Evolutionary conservation across 345 rosid genomes (phyloP), one percentile per base, ranked within the genome.

Genomic region (Luvunga scandens): DNA sequence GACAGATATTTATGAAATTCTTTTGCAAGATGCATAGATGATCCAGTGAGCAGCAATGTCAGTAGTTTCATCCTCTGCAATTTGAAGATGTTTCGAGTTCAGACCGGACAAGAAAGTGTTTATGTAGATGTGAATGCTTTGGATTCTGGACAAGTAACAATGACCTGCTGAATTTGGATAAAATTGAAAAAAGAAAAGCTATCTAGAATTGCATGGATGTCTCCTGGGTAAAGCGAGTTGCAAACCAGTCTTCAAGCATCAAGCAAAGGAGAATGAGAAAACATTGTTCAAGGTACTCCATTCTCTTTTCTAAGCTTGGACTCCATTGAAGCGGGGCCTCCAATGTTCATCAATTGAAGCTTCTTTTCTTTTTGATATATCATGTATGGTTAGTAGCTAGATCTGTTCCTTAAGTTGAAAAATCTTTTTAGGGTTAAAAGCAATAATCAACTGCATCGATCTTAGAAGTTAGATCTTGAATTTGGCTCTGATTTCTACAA

Each of bases 1-100:
- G 87, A 94, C 99, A n/a, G 98, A 96, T 78, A 89, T 94, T 39
- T 96, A 92, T 73, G 99, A 96, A 90, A 96, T 96, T 77, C 97
- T 96, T 59, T 81, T 96, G 81, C 93, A 89, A 80, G 98, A 90
- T 71, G 94, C 78, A 31, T 75, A 64, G 48, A n/a, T 16, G 30
- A 30, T 27, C 57, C 21, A 27, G 33, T 34, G 28, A 24, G 39
- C 18, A 22, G 7, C 25, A 62, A 9, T 1, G 4, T 24, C 18
- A 55, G 34, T 25, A 18, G 25, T 61, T 42, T 27, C 28, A 0
- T 27, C 59, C 16, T n/a, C 57, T 27, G 25, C 53, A 62, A 24
- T 34, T 38, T 25, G 28, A 25, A 59, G 66, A 72, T 61, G 18
- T 50, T 62, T 25, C 7, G 16, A n/a, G 14, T 61, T 73, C 68